Evolutionary conservation across 2,329 filamentous ascomycete species (phyloP), one percentile per base, ranked within the genome.

Genomic region (Rhynchosporium secalis): DNA sequence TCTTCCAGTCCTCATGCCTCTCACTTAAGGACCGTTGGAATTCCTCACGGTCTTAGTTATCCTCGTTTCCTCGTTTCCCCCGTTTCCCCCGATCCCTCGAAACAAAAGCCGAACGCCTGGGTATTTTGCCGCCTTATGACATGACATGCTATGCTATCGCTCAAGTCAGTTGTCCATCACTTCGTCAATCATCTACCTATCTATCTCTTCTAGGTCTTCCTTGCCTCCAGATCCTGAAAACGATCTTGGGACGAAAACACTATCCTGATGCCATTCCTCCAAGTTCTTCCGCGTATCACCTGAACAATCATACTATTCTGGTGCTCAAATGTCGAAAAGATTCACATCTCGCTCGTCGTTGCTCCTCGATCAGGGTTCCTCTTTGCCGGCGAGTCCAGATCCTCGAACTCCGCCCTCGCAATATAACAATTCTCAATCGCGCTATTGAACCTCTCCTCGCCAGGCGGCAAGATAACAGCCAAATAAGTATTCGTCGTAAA

Each of bases 401-500:
- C 86, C 72, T 84, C 86, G 74, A 98, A 97, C 68, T 91, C 89
- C 69, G 90, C 87, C 51, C 92, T 84, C 0, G 92, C 93, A 62
- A 96, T 88, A 76, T 91, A 88, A 68, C 94, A 95, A 74, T 97
- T 97, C 68, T 96, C 81, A 75, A 95, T 86, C 12, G 93, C 93
- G 58, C 90, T 87, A 71, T 98, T 97, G 79, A 96, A 96, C 5
- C 91, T 85, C 26, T 91, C 91, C 76, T 98, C 94, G 29, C 93
- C 93, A 0, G 94, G 92, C 0, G 95, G 93, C 68, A 97, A 85
- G 41, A 96, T 88, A 8, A 96, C 91, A 72, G 96, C 91, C 64
- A 99, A 88, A 73, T 98, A 98, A 2, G 95, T 99, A 76, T 99
- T 99, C 58, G 95, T 96, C 2, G 95, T 99, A 69, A 99, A 92